Percentiles rank a stretch among this genome's conserved stretches.
These are phyloP conservation scores for Coemansia javaensis DNA, from an alignment of 192 early-diverging fungal species.

Conservation along the genomic window DNA sequence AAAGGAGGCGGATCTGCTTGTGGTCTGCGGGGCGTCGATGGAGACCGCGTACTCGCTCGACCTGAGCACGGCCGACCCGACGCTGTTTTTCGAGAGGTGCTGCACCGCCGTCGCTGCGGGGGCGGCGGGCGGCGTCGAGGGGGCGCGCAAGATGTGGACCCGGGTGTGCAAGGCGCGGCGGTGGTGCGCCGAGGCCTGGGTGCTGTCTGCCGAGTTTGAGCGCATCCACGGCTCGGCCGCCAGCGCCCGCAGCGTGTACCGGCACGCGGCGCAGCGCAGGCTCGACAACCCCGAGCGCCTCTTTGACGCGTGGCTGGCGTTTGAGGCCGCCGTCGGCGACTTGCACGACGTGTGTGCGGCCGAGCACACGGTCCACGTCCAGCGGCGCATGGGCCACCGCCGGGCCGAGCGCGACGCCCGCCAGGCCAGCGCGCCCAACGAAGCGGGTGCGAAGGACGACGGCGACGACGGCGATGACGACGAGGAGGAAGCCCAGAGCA, in stretches of 20 bases:
- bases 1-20: slow-evolving; percentile 3
- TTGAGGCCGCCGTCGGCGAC: slow-evolving; percentile 20
- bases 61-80: slow-evolving; percentile 26
- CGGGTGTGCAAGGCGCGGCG: slow-evolving; percentile 30
- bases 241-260: slow-evolving; percentile 28
- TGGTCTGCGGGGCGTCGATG: slow-evolving; percentile 15
- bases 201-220: slow-evolving; percentile 40
- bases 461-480: background rate
- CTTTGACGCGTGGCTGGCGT: slow-evolving; percentile 31
- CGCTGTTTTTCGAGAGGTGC: slow-evolving; percentile 27
- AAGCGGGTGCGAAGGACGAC: background rate
- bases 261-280: slow-evolving; percentile 37
- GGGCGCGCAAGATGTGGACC: slow-evolving; percentile 27
- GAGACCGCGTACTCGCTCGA: slow-evolving; percentile 17
- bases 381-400: slow-evolving; percentile 16
- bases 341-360: slow-evolving; percentile 7
- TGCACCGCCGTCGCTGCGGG: slow-evolving; percentile 4
- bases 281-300: slow-evolving; percentile 36
- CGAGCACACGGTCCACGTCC: slow-evolving; percentile 11
- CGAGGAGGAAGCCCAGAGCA: background rate
- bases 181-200: slow-evolving; percentile 33
- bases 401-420: slow-evolving; percentile 9
- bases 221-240: slow-evolving; percentile 7
- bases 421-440: background rate
- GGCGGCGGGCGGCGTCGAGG: background rate